Evolutionary conservation across 208 protist species (phyloP), one percentile per base, ranked within the genome.

Genomic region (Leishmania aethiopica): DNA sequence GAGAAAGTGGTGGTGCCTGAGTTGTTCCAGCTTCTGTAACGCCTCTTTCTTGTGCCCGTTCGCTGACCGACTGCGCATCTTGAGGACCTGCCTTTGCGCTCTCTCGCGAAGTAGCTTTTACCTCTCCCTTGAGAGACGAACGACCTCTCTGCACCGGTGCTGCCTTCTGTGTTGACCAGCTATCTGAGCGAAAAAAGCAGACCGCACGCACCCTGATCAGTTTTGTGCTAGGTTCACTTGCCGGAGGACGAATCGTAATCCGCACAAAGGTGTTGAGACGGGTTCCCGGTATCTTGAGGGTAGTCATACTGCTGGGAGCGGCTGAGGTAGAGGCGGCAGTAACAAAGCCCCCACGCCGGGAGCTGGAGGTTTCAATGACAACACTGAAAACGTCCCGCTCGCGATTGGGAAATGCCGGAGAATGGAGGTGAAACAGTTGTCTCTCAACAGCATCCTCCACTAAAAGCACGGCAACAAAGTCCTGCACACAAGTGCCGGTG

Each of bases 361-460:
- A 78, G 37, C 32, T 59, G 1, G 82, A 85, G 13, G 77, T 79
- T 82, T 85, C 72, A 53, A 82, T 59, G 5, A 47, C 35, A n/a
- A 85, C 71, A 10, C 3, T 75, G 11, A 55, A 81, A n/a, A n/a
- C 0, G 2, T 40, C 35, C 7, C 3, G 19, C 3, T 78, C 53
- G 15, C 51, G 35, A 64, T 22, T 35, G 1, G 32, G 17, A 45
- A 42, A 37, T 17, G 11, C 49, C 15, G 53, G 5, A 60, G 37
- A 32, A 35, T 64, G 7, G 19, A 49, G 75, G 32, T 49, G 28
- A 13, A 19, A 7, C 11, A 11, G 51, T 49, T 22, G 22, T 66
- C 35, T 67, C 4, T 37, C 75, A 47, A 25, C 13, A 51, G 32
- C 51, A 64, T 59, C 32, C 53, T 77, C 73, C 32, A 77, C n/a